A percentile compares a stretch with the other conserved stretches of the same genome.
phyloP scores from a whole-genome alignment of 2,329 filamentous ascomycete genomes.

The Diatrype stigma region DNA sequence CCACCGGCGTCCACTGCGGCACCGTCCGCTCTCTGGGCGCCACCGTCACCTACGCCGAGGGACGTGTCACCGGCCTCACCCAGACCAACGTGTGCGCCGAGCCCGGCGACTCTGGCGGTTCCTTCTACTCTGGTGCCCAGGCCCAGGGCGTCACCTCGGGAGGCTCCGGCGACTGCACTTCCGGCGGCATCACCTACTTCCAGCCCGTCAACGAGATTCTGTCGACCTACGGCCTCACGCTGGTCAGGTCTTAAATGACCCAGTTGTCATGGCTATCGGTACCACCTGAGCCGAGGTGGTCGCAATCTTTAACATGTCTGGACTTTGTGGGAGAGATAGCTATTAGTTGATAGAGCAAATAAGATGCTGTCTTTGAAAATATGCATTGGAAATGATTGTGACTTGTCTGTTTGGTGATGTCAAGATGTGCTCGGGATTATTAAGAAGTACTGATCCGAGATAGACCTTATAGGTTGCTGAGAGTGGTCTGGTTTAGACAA shows the following conservation, averaged over 20 bases:
- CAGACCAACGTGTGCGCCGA: conserved; percentile 37
- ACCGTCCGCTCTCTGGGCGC: conserved; percentile 30
- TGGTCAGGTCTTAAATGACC: conserved; percentile 19
- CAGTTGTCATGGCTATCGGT: conserved; percentile 3
- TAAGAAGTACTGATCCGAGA: no score
- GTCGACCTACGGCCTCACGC: conserved; percentile 31
- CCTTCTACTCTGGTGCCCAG: conserved; percentile 35
- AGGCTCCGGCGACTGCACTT: conserved; percentile 34
- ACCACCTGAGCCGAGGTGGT: conserved; percentile 7
- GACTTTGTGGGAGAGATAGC: conserved; percentile 2
- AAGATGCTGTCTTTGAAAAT: no score
- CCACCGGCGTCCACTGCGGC: conserved; percentile 36
- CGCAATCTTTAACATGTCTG: conserved; percentile 8
- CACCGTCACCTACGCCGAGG: conserved; percentile 34
- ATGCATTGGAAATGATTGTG: no score
- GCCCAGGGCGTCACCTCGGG: conserved; percentile 39
- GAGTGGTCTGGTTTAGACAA: no score
- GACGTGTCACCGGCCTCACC: conserved; percentile 35
- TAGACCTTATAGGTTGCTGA: no score
- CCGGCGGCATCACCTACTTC: conserved; percentile 35
- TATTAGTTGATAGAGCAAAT: no score
- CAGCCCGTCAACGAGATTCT: conserved; percentile 38
- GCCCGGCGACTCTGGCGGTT: conserved; percentile 38
- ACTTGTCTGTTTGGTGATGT: no score
- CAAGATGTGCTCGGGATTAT: no score